Percentiles rank a stretch among this genome's conserved stretches.
These are phyloP conservation scores for Melaleuca quinquenervia DNA, from an alignment of 345 rosid genomes.

Conservation along the genomic window DNA sequence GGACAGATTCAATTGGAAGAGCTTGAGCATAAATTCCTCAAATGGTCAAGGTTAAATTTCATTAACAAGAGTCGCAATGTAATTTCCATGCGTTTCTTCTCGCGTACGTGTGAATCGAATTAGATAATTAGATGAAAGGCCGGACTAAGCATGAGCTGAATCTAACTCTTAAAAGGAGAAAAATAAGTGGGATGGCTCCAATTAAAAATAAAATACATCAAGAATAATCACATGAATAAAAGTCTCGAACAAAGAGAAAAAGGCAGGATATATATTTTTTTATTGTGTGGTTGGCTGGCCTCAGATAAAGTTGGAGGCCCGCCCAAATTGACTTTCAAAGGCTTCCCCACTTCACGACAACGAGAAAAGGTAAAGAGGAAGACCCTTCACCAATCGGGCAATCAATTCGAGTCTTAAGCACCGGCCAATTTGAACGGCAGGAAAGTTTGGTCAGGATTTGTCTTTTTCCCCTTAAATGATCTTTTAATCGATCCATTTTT, in stretches of 20 bases:
- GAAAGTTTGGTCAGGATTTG: neutral
- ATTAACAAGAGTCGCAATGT: rapidly evolving
- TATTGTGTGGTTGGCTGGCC: neutral
- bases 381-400: neutral
- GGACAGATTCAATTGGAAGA: neutral
- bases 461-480: neutral
- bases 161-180: neutral
- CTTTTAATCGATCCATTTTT: neutral
- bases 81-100: neutral
- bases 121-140: neutral
- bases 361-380: neutral
- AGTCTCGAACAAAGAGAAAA: neutral
- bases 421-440: neutral
- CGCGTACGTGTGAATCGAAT: rapidly evolving
- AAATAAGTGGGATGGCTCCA: neutral
- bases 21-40: neutral
- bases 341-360: neutral
- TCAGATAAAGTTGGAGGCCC: neutral
- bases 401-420: neutral
- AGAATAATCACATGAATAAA: neutral
- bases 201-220: neutral
- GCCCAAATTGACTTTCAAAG: neutral
- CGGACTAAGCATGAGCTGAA: too few relatives aligned
- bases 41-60: neutral
- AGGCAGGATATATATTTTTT: neutral